Conservation (phyloP, 2,329 filamentous ascomycete genomes). For the Plenodomus biglobosus region DNA sequence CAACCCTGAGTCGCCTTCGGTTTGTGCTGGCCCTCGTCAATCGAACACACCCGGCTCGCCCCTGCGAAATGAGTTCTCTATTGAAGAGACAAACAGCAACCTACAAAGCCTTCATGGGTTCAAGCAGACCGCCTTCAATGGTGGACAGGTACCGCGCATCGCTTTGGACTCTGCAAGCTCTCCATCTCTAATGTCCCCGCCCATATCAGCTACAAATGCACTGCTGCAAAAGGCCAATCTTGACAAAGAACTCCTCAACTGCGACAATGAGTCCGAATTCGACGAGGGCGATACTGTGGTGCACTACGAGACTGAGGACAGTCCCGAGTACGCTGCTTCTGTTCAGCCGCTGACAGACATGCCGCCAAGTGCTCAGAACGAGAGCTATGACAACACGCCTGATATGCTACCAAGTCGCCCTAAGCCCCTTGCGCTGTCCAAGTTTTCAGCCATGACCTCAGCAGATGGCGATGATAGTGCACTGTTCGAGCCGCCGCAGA, state of each 20-base stretch:
- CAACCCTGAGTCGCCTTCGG: not conserved
- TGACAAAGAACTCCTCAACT: slow-evolving; percentile 4
- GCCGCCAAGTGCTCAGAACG: slow-evolving; percentile 1
- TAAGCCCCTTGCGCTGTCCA: slow-evolving; percentile 8
- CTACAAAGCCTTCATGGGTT: not conserved
- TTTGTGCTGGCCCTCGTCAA: not conserved
- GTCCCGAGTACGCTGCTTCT: slow-evolving; percentile 2
- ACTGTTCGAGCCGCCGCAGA: slow-evolving; percentile 27
- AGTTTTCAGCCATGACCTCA: slow-evolving; percentile 25
- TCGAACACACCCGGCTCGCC: not conserved
- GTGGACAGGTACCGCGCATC: not conserved
- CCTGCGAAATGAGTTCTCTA: not conserved
- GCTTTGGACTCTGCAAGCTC: not conserved
- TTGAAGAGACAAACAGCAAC: not conserved
- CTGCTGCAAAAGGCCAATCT: not conserved
- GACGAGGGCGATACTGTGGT: slow-evolving; percentile 42
- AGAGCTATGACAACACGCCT: slow-evolving; percentile 4
- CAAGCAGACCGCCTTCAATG: not conserved
- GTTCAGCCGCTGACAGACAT: slow-evolving; percentile 5
- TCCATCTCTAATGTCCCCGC: not conserved
- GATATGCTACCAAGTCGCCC: slow-evolving; percentile 6
- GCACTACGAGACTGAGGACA: slow-evolving; percentile 30
- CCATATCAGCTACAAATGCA: not conserved
- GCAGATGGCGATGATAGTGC: slow-evolving; percentile 17
- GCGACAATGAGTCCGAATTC: slow-evolving; percentile 35